Base-by-base conservation (phyloP, 495 filamentous ascomycete genomes). In the Lichenothelia convexa region DNA sequence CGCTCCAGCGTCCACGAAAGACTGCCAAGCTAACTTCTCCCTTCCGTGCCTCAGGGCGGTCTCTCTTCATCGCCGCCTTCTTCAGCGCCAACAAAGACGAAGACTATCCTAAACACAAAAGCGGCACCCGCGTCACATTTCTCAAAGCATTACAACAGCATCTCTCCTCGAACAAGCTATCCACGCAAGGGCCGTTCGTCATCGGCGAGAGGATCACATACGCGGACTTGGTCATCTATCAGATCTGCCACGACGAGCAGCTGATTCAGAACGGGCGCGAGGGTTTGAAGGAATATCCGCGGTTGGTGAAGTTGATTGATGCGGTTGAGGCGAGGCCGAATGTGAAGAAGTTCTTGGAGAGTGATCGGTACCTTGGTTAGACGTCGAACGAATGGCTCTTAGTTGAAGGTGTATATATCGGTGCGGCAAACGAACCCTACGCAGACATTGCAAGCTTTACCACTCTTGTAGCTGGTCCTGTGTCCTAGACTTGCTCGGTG, bases 181-280 rank as follows among this genome's bases (percentile, higher is more conserved):
- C 8, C 16, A 18, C 6, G 9, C 11, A 17, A 5, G 50, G 52
- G 1, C 45, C 52, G 1, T 55, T 38, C 33, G 24, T 55, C 6
- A 34, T 43, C 3, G 43, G 47, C 5, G 29, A 45, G 18, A 40
- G 43, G 8, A 26, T 55, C 15, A 51, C 47, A 1, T 53, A 54
- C 31, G 53, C 53, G 8, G 50, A 56, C 44, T 9, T 56, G 23
- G 48, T 50, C 2, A 32, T 56, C 24, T 54, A 50, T 34, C 48
- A 52, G 36, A 19, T 52, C 22, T 45, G 35, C 26, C 51, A 50
- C 24, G 46, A 52, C 39, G 48, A 56, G 34, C 39, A 39, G 20
- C 15, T 52, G 26, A 52, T 45, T 17, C 39, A 49, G 34, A 45
- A 52, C 24, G 44, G 48, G 6, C 29, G 44, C 18, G 43, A 44